A percentile compares a stretch with the other conserved stretches of the same genome.
These are phyloP conservation scores for Sophora flavescens DNA, from an alignment of 306 rosid genomes.

Conservation along the genomic window DNA sequence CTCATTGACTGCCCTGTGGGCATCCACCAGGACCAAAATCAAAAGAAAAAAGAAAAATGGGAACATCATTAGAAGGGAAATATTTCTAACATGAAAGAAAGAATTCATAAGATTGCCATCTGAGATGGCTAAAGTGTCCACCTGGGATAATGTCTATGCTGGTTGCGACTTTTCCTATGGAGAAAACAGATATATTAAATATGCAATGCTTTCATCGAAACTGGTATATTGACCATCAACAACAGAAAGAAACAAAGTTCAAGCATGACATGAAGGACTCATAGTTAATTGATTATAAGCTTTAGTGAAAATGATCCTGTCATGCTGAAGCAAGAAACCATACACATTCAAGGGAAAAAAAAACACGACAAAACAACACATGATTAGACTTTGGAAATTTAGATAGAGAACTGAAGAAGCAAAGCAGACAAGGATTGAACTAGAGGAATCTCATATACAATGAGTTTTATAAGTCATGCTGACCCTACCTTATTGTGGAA, in stretches of 20 bases:
- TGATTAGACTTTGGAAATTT: not conserved
- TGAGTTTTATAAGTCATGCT: conserved; percentile 2
- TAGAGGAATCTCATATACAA: not conserved
- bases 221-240: not conserved
- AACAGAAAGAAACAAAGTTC: conserved; percentile 29
- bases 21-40: too few relatives aligned
- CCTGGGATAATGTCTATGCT: not conserved
- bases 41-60: too few relatives aligned
- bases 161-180: conserved; percentile 11
- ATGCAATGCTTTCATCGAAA: not conserved
- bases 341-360: too few relatives aligned
- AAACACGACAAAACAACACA: not conserved
- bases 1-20: too few relatives aligned
- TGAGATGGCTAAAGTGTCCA: not conserved
- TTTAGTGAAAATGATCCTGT: conserved; percentile 14
- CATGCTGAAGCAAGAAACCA: conserved; percentile 4
- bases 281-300: not conserved
- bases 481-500: not conserved
- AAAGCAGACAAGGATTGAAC: conserved; percentile 14
- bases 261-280: conserved; percentile 20
- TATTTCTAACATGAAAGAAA: not conserved
- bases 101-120: not conserved
- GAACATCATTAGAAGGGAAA: conserved; percentile 10
- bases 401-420: not conserved
- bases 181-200: not conserved